Percentiles rank a stretch among this genome's conserved stretches.
These are phyloP conservation scores for Podospora australis DNA, from an alignment of 495 filamentous ascomycete species.

Conservation along the genomic window DNA sequence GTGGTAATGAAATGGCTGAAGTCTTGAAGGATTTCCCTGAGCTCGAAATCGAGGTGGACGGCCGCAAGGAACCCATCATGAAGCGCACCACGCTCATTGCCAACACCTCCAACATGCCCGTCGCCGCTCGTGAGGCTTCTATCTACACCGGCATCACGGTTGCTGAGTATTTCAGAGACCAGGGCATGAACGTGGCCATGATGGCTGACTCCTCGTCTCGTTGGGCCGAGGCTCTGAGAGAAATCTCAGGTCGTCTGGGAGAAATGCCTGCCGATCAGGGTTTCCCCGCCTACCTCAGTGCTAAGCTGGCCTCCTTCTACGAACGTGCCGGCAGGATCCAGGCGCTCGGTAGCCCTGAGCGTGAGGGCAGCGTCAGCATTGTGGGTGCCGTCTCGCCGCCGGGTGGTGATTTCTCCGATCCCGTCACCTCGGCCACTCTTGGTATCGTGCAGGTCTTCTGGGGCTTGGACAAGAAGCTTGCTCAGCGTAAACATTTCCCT, in stretches of 20 bases:
- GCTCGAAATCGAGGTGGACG: slow-evolving; percentile 83
- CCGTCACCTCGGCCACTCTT: slow-evolving; percentile 88
- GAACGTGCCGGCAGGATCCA: slow-evolving; percentile 88
- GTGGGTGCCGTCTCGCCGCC: slow-evolving; percentile 96
- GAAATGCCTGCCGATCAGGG: slow-evolving; percentile 99
- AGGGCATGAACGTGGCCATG: slow-evolving; percentile 97
- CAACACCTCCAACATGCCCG: slow-evolving; percentile 99
- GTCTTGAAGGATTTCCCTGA: slow-evolving; percentile 99
- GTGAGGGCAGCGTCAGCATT: slow-evolving; percentile 89
- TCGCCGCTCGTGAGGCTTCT: slow-evolving; percentile 95
- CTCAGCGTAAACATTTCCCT: slow-evolving; percentile 98
- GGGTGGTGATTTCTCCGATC: slow-evolving; percentile 98
- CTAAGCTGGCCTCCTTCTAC: slow-evolving; percentile 98
- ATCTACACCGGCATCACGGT: slow-evolving; percentile 99
- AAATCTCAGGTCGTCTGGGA: slow-evolving; percentile 96
- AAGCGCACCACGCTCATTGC: slow-evolving; percentile 98
- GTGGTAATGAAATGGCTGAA: slow-evolving; percentile 99
- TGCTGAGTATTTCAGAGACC: slow-evolving; percentile 97
- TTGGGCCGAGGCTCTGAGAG: slow-evolving; percentile 97
- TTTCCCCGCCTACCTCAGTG: slow-evolving; percentile 95
- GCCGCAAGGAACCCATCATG: slow-evolving; percentile 98
- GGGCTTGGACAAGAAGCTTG: slow-evolving; percentile 99
- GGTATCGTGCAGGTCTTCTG: slow-evolving; percentile 99
- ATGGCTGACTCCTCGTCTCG: slow-evolving; percentile 99
- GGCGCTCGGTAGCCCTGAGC: slow-evolving; percentile 79